These are phyloP conservation scores for Raphanus hybrid DNA, from an alignment of 441 rosid species.

Conservation along the genomic window DNA sequence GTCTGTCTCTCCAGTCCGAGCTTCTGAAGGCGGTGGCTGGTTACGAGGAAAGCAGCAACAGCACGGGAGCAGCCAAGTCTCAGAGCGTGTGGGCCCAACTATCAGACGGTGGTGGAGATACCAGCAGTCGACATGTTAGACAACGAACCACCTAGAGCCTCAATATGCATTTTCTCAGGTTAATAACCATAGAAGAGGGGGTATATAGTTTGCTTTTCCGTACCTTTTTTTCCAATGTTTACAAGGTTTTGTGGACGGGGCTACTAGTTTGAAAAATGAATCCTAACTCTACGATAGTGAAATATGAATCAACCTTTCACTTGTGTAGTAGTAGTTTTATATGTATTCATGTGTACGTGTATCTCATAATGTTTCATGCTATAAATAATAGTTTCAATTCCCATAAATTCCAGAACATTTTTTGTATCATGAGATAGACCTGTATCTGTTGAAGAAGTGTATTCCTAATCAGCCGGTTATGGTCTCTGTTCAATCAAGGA, in stretches of 20 bases:
- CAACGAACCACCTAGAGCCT: conserved; percentile 56
- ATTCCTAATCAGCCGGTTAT: neutral
- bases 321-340: conserved; percentile 9
- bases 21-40: conserved; percentile 85
- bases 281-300: conserved; percentile 24
- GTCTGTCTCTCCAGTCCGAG: conserved; percentile 76
- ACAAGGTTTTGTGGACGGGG: conserved; percentile 6
- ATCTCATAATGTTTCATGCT: neutral
- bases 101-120: conserved; percentile 75
- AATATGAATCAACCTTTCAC: conserved; percentile 16
- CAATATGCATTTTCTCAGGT: conserved; percentile 31
- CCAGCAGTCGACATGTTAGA: conserved; percentile 69
- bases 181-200: conserved; percentile 31
- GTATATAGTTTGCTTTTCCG: conserved; percentile 29
- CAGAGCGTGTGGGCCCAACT: conserved; percentile 89
- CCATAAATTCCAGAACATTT: neutral
- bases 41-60: conserved; percentile 61
- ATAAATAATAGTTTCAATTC: neutral
- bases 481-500: neutral
- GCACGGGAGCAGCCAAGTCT: conserved; percentile 72
- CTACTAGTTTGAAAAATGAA: neutral
- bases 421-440: too few relatives aligned
- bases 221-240: neutral
- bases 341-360: neutral
- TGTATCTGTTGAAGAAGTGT: too few relatives aligned